Conservation (phyloP, 2,329 filamentous ascomycete species). For the Aspergillus bombycis region DNA sequence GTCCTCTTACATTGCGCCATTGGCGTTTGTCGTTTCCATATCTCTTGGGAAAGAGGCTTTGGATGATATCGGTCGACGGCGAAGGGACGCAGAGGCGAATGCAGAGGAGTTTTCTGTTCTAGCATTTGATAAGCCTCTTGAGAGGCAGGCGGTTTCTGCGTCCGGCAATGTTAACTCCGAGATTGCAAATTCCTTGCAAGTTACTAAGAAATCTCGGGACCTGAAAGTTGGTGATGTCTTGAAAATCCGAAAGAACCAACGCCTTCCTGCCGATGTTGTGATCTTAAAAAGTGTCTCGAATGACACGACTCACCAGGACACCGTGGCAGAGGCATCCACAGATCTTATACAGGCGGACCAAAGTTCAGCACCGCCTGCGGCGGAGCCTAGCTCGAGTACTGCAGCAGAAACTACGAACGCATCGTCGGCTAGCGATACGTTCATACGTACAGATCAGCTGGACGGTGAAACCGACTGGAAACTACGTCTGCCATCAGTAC, state of each 20-base stretch:
- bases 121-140: slow-evolving; percentile 60
- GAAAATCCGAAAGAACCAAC: slow-evolving; percentile 87
- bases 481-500: slow-evolving; percentile 78
- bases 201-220: slow-evolving; percentile 80
- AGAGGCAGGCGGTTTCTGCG: slow-evolving; percentile 10
- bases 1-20: slow-evolving; percentile 87
- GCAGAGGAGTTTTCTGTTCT: slow-evolving; percentile 84
- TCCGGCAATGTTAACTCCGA: slow-evolving; percentile 16
- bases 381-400: slow-evolving; percentile 18
- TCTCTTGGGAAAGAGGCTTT: slow-evolving; percentile 94
- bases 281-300: slow-evolving; percentile 82
- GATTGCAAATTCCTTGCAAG: slow-evolving; percentile 58
- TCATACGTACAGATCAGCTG: slow-evolving; percentile 95
- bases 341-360: slow-evolving; percentile 31
- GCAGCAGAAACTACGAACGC: slow-evolving; percentile 34
- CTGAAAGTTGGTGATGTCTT: slow-evolving; percentile 95
- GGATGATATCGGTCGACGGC: slow-evolving; percentile 84
- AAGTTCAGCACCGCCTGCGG: slow-evolving; percentile 20
- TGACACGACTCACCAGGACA: slow-evolving; percentile 35
- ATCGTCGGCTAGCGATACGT: slow-evolving; percentile 73
- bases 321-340: slow-evolving; percentile 25
- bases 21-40: slow-evolving; percentile 88
- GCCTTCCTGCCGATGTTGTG: slow-evolving; percentile 91
- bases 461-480: slow-evolving; percentile 99
- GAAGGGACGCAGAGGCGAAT: slow-evolving; percentile 91